Conservation (phyloP, 805 yeast species). For the Ogataea glucozyma region DNA sequence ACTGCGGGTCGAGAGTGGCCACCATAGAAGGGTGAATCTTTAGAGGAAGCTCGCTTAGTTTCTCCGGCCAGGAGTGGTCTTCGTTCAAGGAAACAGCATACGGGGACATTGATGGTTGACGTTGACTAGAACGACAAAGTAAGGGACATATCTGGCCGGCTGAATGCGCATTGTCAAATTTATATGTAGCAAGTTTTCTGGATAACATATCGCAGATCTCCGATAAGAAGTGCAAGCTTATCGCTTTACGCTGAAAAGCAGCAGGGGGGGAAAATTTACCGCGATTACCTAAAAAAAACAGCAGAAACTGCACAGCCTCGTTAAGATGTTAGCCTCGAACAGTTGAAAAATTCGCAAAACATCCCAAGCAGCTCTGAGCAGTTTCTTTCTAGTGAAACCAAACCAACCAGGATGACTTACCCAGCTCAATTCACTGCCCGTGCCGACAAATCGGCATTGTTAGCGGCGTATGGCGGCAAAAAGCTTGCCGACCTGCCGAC, state of each 20-base stretch:
- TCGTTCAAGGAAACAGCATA: conserved; percentile 22
- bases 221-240: no score
- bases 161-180: no score
- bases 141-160: no score
- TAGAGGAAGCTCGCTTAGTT: conserved; percentile 32
- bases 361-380: no score
- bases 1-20: conserved; percentile 26
- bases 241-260: no score
- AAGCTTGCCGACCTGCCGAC: conserved; percentile 48
- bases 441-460: conserved; percentile 26
- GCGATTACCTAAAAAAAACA: not conserved
- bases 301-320: no score
- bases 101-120: conserved; percentile 6
- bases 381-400: not conserved
- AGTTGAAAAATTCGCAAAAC: not conserved
- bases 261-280: no score
- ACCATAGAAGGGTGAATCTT: conserved; percentile 27
- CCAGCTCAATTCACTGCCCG: conserved; percentile 25
- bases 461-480: conserved; percentile 42
- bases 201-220: no score
- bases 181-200: no score
- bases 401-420: conserved; percentile 12
- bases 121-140: not conserved
- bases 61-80: conserved; percentile 35
- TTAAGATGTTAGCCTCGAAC: no score